Evolutionary conservation across 495 filamentous ascomycete genomes (phyloP), one percentile per base, ranked within the genome.

Genomic region (Immersiella caudata): DNA sequence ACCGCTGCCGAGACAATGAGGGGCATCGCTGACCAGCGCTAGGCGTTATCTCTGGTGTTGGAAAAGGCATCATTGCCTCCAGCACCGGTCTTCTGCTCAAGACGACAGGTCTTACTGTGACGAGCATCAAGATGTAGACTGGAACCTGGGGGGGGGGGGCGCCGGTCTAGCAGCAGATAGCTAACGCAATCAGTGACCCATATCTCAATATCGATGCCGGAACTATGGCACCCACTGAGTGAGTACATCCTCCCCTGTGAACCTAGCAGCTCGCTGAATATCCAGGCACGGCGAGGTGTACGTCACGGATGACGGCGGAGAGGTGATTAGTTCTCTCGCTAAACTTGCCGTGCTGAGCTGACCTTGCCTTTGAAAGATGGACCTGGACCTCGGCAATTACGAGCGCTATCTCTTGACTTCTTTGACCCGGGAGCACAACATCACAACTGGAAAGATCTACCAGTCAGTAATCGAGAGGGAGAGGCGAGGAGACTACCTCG

Each of bases 381-480:
- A 99, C 78, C 86, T 99, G 12, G 95, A 99, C 77, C 86, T 99
- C 21, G 95, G 95, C 51, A 97, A 98, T 81, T 99, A 99, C 78
- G 94, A 98, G 79, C 84, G 93, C 22, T 92, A 74, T 68, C 62
- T 65, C 22, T 16, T 55, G 26, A 65, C 51, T 27, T 22, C 50
- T 18, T 20, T 65, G 50, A 36, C 51, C 62, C 20, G 40, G 62
- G 62, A 65, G 65, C 91, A 92, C 80, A 97, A 96, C 75, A 95
- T 97, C 79, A 97, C 94, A 24, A 97, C 94, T 11, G 95, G 95
- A 67, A 98, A 97, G 83, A 90, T 97, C 67, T 97, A 97, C 79
- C 83, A 92, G 74, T 85, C 90, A 68, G 95, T 97, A 22, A 24
- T 60, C 9, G 65, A 73, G 58, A 68, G 67, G 46, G 90, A 97